Conservation (phyloP, 768 basidiomycete species). For the Pleurotus tuber-regium region DNA sequence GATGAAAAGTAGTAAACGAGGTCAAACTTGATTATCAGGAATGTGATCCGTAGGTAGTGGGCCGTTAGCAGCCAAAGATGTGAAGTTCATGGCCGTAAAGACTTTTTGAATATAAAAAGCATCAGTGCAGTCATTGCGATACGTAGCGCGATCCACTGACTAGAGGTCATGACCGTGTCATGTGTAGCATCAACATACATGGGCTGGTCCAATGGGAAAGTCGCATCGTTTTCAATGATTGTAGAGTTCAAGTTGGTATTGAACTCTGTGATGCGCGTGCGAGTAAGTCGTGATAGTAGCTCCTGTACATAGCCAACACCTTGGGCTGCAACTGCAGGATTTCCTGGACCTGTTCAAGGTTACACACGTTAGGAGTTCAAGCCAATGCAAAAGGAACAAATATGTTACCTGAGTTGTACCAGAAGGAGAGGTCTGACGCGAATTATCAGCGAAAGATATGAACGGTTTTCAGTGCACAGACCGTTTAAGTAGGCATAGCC, state of each 20-base stretch:
- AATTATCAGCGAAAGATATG: not conserved
- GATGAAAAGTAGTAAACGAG: slow-evolving; percentile 55
- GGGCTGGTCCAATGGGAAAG: slow-evolving; percentile 55
- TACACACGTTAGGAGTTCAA: too few relatives aligned
- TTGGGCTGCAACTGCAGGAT: slow-evolving; percentile 56
- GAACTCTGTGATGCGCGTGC: slow-evolving; percentile 48
- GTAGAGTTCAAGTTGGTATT: slow-evolving; percentile 73
- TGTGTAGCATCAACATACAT: slow-evolving; percentile 76
- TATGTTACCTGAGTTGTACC: not conserved
- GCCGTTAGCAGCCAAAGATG: slow-evolving; percentile 56
- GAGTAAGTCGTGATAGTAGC: slow-evolving; percentile 65
- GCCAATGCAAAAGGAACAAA: too few relatives aligned
- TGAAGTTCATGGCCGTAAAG: slow-evolving; percentile 71
- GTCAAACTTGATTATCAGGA: slow-evolving; percentile 47
- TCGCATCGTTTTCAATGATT: slow-evolving; percentile 48
- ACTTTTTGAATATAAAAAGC: too few relatives aligned
- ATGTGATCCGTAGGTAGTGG: slow-evolving; percentile 65
- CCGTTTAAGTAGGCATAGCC: slow-evolving; percentile 63
- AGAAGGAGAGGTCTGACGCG: not conserved
- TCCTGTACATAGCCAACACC: slow-evolving; percentile 73
- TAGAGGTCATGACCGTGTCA: slow-evolving; percentile 31
- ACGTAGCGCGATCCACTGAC: not conserved
- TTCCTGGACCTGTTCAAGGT: slow-evolving; percentile 58
- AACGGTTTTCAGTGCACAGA: slow-evolving; percentile 9
- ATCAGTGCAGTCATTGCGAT: too few relatives aligned